Conservation (phyloP, 352 stramenopile species). For the Phytophthora citricola region DNA sequence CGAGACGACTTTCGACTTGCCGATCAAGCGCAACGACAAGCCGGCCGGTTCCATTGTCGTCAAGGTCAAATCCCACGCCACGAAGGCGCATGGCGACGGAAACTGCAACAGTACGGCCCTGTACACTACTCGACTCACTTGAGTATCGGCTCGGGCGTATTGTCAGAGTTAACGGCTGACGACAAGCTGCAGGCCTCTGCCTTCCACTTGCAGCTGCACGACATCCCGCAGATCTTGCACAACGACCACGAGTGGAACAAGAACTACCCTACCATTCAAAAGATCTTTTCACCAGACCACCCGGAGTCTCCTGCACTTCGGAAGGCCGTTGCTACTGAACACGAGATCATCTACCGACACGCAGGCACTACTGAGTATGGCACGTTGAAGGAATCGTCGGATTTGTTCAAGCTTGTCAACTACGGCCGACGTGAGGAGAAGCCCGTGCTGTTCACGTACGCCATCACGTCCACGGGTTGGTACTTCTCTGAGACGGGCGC, state of each 20-base stretch:
- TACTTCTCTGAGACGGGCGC: conserved; percentile 54
- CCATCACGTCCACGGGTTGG: conserved; percentile 42
- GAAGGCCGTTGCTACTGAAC: conserved; percentile 33
- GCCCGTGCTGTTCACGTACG: conserved; percentile 48
- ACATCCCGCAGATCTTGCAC: conserved; percentile 33
- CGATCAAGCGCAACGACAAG: conserved; percentile 34
- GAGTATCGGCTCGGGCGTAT: conserved; percentile 30
- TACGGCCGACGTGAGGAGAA: conserved; percentile 39
- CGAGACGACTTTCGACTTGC: conserved; percentile 40
- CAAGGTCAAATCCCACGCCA: conserved; percentile 37
- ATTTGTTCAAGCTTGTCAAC: conserved; percentile 46
- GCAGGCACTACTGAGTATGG: conserved; percentile 27
- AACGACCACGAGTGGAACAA: conserved; percentile 49
- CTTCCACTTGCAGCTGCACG: conserved; percentile 45
- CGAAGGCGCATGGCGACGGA: background rate
- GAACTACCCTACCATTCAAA: conserved; percentile 41
- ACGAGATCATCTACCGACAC: conserved; percentile 43
- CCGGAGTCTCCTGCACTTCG: conserved; percentile 34
- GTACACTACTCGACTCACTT: conserved; percentile 46
- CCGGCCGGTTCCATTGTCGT: conserved; percentile 37
- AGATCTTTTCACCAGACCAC: conserved; percentile 44
- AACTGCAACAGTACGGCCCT: conserved; percentile 34
- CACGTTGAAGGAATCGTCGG: conserved; percentile 11
- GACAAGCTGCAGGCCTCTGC: conserved; percentile 33
- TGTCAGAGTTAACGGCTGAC: conserved; percentile 37